These are phyloP conservation scores for Coemansia brasiliensis DNA, from an alignment of 192 early-diverging fungal species.

Conservation along the genomic window DNA sequence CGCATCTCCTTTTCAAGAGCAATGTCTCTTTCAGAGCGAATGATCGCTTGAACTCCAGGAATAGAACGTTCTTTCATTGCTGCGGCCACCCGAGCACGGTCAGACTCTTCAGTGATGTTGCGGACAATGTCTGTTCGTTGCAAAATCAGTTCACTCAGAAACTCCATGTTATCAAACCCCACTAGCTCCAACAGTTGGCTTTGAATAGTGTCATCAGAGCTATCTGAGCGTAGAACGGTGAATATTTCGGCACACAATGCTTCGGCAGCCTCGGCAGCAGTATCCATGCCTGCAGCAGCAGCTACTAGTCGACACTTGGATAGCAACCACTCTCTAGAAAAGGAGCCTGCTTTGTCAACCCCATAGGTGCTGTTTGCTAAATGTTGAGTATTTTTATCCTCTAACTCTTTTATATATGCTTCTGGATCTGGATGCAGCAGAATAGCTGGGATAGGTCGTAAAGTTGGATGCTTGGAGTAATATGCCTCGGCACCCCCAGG, in stretches of 20 bases:
- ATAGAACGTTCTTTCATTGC: conserved; percentile 6
- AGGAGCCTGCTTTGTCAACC: not conserved
- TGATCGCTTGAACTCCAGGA: conserved; percentile 30
- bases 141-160: conserved; percentile 35
- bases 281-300: conserved; percentile 12
- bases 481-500: not conserved
- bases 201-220: conserved; percentile 46
- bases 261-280: conserved; percentile 19
- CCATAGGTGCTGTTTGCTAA: not conserved
- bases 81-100: conserved; percentile 21
- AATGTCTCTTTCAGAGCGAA: conserved; percentile 31
- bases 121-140: conserved; percentile 32
- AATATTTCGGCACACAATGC: conserved; percentile 34
- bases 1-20: conserved; percentile 38
- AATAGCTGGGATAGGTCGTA: conserved; percentile 34
- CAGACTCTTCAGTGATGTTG: conserved; percentile 26
- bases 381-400: conserved; percentile 9
- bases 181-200: conserved; percentile 50
- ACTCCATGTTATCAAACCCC: conserved; percentile 50
- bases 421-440: conserved; percentile 30
- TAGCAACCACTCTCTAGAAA: conserved; percentile 30
- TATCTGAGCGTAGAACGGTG: conserved; percentile 23
- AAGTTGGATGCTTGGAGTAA: conserved; percentile 9
- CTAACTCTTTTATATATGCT: conserved; percentile 22
- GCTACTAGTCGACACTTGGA: conserved; percentile 19